Base-by-base conservation (phyloP, 2,329 filamentous ascomycete species). In the Furcasterigmium furcatum region DNA sequence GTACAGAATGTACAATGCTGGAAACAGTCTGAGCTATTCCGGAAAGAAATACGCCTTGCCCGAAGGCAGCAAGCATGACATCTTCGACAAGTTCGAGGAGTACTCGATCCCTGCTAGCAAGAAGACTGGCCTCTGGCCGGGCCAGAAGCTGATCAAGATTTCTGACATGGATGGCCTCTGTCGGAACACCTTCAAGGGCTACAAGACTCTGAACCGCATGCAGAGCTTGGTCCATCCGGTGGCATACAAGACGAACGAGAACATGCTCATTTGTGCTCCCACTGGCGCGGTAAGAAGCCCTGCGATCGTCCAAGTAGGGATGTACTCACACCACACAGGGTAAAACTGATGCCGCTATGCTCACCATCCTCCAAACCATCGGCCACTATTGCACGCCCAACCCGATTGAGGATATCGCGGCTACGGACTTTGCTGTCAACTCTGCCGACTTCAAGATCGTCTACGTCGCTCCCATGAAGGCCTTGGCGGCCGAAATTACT, bases 401-500 rank as follows among this genome's bases (percentile, higher is more conserved):
- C 54, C 92, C 91, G 0, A 75, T 86, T 9, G 88, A 95, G 46
- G 74, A 89, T 34, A 81, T 81, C 0, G 72, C 82, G 44, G 83
- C 87, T 1, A 84, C 77, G 1, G 87, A 96, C 32, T 96, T 96
- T 60, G 80, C 79, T 2, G 88, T 96, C n/a, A 78, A 87, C 47
- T 71, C 82, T 0, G 87, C 95, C 43, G 89, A 95, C 56, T 96
- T 97, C 77, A 97, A 99, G 68, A 92, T 99, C 56, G 91, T 99
- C 46, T 99, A 99, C 57, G 94, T 99, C 34, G 94, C 95, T 1
- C 95, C 94, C 1, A 99, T 99, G 95, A 99, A 99, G 66, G 95
- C 94, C 1, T 74, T 99, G 16, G 95, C 95, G 5, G 94, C 95
- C 8, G 94, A 99, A 68, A 87, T 99, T 34, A 97, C 94, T 0